These are phyloP conservation scores for Pseudogymnoascus sp. DNA, from an alignment of 2,329 filamentous ascomycete species.

Conservation along the genomic window DNA sequence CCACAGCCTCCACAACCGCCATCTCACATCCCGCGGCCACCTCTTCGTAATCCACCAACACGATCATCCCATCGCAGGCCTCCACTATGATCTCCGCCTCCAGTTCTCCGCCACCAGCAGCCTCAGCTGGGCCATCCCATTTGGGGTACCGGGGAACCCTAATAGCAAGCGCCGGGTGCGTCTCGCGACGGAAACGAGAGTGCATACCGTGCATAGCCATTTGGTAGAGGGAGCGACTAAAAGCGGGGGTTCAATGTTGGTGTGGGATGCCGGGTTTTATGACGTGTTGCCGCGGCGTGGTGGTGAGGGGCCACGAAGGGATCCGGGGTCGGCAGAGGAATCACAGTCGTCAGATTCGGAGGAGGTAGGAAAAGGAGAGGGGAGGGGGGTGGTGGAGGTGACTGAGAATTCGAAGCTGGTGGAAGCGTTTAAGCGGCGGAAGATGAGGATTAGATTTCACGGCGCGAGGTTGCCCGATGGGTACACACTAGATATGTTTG, in stretches of 20 bases:
- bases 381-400: slow-evolving; percentile 19
- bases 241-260: slow-evolving; percentile 48
- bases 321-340: slow-evolving; percentile 27
- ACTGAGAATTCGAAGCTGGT: slow-evolving; percentile 41
- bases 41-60: slow-evolving; percentile 68
- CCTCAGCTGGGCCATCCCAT: slow-evolving; percentile 46
- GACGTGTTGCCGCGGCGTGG: slow-evolving; percentile 39
- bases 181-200: slow-evolving; percentile 53
- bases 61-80: slow-evolving; percentile 60
- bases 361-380: slow-evolving; percentile 23
- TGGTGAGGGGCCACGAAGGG: slow-evolving; percentile 27
- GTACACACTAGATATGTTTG: slow-evolving; percentile 47
- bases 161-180: slow-evolving; percentile 46
- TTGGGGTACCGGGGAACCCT: slow-evolving; percentile 50
- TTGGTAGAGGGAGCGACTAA: slow-evolving; percentile 49
- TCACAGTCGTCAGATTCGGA: neutral
- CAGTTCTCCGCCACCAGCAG: slow-evolving; percentile 58
- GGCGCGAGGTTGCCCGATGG: slow-evolving; percentile 43
- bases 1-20: neutral
- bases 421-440: slow-evolving; percentile 43
- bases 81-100: slow-evolving; percentile 60
- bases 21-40: slow-evolving; percentile 26
- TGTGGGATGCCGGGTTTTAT: slow-evolving; percentile 57
- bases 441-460: slow-evolving; percentile 48
- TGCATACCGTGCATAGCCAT: slow-evolving; percentile 55